A percentile compares a stretch with the other conserved stretches of the same genome.
phyloP scores from a whole-genome alignment of 2,329 filamentous ascomycete genomes.

The Fusarium newnesense region DNA sequence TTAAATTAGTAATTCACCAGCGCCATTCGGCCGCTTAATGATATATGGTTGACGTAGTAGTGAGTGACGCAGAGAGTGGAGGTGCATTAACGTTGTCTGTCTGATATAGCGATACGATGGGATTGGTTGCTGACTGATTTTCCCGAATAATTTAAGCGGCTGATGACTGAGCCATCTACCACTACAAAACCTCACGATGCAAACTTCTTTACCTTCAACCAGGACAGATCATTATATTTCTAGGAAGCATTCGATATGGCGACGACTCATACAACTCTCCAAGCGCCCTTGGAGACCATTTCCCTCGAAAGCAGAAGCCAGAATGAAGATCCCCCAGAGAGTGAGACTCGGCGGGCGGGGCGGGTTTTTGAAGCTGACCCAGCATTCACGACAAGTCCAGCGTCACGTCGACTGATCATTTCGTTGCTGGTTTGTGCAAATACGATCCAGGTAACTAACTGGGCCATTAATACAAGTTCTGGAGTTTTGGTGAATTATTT shows the following conservation, averaged over 20 bases:
- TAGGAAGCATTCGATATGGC: background rate
- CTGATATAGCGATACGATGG: background rate
- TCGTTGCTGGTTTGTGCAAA: conserved; percentile 14
- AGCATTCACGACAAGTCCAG: conserved; percentile 10
- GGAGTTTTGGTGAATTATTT: fast-evolving
- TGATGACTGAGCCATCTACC: too few species aligned
- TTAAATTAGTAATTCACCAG: background rate
- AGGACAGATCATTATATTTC: fast-evolving
- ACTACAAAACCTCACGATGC: background rate
- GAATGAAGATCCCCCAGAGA: background rate
- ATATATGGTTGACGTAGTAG: background rate
- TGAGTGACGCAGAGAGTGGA: background rate
- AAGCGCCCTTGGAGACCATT: background rate
- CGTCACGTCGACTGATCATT: conserved; percentile 7
- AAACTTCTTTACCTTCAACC: background rate
- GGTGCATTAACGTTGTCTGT: background rate
- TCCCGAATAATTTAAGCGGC: conserved; percentile 16
- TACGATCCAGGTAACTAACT: background rate
- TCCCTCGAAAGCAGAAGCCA: background rate
- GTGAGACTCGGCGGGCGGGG: background rate
- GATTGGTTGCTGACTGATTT: background rate
- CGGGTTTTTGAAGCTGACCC: conserved; percentile 11
- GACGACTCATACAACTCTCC: background rate
- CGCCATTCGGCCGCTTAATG: background rate
- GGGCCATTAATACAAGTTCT: fast-evolving